These are phyloP conservation scores for Oropetium thomaeum DNA, from an alignment of 176 grass and related monocot genomes.

Conservation along the genomic window DNA sequence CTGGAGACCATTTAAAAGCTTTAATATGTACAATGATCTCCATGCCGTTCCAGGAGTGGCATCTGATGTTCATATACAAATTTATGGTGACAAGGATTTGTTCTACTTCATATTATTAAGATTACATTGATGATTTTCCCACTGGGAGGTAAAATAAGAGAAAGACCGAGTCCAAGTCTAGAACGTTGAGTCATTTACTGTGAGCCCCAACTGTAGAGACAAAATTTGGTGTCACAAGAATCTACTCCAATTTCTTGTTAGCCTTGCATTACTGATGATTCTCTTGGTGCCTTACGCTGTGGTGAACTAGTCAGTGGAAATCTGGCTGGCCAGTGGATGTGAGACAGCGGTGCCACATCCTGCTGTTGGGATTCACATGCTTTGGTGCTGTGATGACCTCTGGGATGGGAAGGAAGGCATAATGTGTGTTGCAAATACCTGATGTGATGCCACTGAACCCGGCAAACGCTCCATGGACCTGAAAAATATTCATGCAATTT, in stretches of 20 bases:
- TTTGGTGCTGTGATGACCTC: constrained; percentile 71
- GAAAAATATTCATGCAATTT: constrained; percentile 9
- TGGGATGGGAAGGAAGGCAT: constrained; percentile 77
- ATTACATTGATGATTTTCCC: not conserved
- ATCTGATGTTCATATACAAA: not conserved
- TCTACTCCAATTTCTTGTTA: constrained; percentile 21
- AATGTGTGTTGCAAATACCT: constrained; percentile 80
- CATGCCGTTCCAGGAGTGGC: not conserved
- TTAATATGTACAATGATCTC: not conserved
- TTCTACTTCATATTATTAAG: constrained; percentile 13
- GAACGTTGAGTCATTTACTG: not conserved
- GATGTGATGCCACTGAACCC: constrained; percentile 94
- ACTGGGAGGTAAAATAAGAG: not conserved
- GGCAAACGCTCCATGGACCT: constrained; percentile 97
- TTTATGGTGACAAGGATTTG: constrained; percentile 2
- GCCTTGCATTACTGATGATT: constrained; percentile 16
- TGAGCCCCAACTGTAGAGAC: not conserved
- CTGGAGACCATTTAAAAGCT: constrained; percentile 12
- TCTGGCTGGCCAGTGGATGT: constrained; percentile 88
- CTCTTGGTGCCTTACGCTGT: not conserved
- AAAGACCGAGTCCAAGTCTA: not conserved
- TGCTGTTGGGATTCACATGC: constrained; percentile 78
- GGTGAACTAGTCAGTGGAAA: constrained; percentile 48
- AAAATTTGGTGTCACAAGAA: constrained; percentile 14
- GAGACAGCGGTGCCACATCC: constrained; percentile 96